phyloP scores from a whole-genome alignment of 768 basidiomycete species.

The Mycena metata region DNA sequence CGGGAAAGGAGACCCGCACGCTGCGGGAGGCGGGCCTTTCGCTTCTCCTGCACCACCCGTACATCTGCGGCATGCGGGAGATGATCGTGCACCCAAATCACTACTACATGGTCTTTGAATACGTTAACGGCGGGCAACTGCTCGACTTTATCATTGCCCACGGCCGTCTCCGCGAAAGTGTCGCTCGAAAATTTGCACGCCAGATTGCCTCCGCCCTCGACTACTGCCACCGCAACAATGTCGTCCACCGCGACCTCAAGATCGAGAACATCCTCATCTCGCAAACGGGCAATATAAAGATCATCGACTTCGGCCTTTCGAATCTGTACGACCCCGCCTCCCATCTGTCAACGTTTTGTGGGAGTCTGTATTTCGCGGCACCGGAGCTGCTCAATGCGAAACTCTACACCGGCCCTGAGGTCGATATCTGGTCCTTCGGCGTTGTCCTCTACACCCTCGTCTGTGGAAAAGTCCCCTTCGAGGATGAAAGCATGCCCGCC shows the following conservation, averaged over 20 bases:
- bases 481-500: conserved; percentile 99
- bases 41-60: conserved; percentile 96
- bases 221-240: conserved; percentile 97
- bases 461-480: conserved; percentile 98
- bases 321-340: conserved; percentile 89
- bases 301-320: conserved; percentile 98
- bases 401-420: conserved; percentile 97
- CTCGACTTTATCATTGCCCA: conserved; percentile 99
- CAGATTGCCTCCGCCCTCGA: conserved; percentile 97
- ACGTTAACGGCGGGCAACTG: conserved; percentile 99
- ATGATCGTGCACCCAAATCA: conserved; percentile 98
- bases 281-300: conserved; percentile 99
- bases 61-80: conserved; percentile 99
- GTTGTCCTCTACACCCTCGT: conserved; percentile 98
- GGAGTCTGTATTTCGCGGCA: conserved; percentile 97
- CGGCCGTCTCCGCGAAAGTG: conserved; percentile 93
- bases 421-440: conserved; percentile 99
- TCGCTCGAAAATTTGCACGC: conserved; percentile 96
- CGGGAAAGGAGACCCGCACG: conserved; percentile 96
- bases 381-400: conserved; percentile 97
- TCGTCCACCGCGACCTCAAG: conserved; percentile 98
- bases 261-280: conserved; percentile 99
- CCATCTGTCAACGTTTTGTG: conserved; percentile 96
- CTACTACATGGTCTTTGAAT: conserved; percentile 99
- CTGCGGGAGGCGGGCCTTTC: conserved; percentile 96